Conservation (phyloP, 2,329 filamentous ascomycete genomes). For the Cryphonectria carpinicola region DNA sequence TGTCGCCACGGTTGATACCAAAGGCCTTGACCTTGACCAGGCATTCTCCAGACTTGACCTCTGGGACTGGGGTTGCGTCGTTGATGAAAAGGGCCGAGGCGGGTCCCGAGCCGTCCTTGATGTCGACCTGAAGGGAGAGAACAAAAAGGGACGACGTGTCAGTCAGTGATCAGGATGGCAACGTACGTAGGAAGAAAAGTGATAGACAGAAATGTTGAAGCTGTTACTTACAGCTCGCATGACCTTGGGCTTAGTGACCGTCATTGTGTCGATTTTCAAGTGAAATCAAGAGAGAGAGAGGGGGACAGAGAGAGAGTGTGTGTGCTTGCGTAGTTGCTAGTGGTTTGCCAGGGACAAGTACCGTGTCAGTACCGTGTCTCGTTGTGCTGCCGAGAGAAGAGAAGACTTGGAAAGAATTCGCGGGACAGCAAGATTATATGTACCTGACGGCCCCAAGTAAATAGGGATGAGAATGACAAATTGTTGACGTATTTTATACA, state of each 20-base stretch:
- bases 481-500: not conserved
- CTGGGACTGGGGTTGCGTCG: conserved; percentile 1
- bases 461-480: not conserved
- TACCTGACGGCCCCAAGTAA: not conserved
- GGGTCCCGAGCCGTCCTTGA: not conserved
- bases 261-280: not conserved
- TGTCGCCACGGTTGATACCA: conserved; percentile 11
- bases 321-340: not conserved
- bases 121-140: not conserved
- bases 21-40: conserved; percentile 12
- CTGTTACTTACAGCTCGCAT: not conserved
- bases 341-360: not conserved
- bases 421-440: not conserved
- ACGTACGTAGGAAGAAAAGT: not conserved
- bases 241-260: not conserved
- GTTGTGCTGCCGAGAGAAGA: not conserved
- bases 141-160: not conserved
- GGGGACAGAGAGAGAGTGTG: not conserved
- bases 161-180: not conserved
- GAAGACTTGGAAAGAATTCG: not conserved
- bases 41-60: not conserved
- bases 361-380: too few relatives aligned
- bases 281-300: not conserved
- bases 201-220: not conserved
- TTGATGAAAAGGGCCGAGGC: conserved; percentile 16